Evolutionary conservation across 352 stramenopile species (phyloP).

Genomic region (Pythium aphanidermatum): DNA sequence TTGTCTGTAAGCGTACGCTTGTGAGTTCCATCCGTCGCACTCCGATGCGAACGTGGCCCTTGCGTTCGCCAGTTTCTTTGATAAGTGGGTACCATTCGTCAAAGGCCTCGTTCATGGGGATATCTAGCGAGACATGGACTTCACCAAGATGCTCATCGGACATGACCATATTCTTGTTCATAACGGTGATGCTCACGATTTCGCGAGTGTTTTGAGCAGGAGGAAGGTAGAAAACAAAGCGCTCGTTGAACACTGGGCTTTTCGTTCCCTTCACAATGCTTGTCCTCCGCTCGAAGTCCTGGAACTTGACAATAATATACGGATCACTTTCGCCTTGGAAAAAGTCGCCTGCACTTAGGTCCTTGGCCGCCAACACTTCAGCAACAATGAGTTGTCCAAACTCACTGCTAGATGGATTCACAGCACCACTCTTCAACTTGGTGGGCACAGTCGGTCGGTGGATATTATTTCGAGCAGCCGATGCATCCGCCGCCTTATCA

Average conservation of each 20-base stretch:
- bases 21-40: constrained; percentile 56
- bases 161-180: constrained; percentile 33
- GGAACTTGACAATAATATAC: constrained; percentile 40
- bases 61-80: constrained; percentile 47
- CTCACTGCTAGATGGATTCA: constrained; percentile 18
- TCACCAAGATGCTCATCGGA: constrained; percentile 53
- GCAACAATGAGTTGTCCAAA: constrained; percentile 67
- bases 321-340: constrained; percentile 33
- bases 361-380: constrained; percentile 49
- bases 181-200: constrained; percentile 43
- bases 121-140: constrained; percentile 57
- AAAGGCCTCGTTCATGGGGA: constrained; percentile 63
- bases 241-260: constrained; percentile 48
- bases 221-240: constrained; percentile 68
- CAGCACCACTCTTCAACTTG: too few relatives aligned
- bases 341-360: constrained; percentile 34
- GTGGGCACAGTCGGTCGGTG: constrained; percentile 43
- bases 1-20: constrained; percentile 38
- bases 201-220: constrained; percentile 28
- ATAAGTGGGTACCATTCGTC: constrained; percentile 67
- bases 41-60: constrained; percentile 37
- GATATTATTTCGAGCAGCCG: constrained; percentile 33
- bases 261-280: constrained; percentile 20
- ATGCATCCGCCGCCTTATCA: constrained; percentile 14
- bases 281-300: constrained; percentile 30